These are phyloP conservation scores for Pistacia integerrima DNA, from an alignment of 345 rosid genomes.

Conservation along the genomic window DNA sequence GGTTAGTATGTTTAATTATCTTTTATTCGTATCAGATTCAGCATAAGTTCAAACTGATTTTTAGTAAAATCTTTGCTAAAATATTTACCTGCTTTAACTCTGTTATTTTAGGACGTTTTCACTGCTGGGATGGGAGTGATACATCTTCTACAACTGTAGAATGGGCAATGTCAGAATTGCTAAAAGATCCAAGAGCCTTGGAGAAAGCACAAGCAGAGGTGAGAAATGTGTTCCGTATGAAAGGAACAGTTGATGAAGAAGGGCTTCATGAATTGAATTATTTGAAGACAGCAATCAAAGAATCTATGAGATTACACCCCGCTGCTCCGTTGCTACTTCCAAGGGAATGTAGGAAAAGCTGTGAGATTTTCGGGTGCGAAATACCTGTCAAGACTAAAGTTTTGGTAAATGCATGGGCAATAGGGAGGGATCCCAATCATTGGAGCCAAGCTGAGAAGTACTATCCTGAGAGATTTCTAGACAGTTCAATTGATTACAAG, in stretches of 20 bases:
- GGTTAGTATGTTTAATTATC: too few species aligned
- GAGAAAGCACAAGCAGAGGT: slow-evolving; percentile 38
- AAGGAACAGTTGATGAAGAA: background rate
- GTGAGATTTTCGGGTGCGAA: slow-evolving; percentile 19
- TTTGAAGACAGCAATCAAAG: slow-evolving; percentile 32
- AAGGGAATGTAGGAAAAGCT: slow-evolving; percentile 22
- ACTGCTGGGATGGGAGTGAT: slow-evolving; percentile 23
- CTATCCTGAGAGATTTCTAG: slow-evolving; percentile 29
- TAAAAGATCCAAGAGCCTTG: slow-evolving; percentile 33
- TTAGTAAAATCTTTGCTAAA: too few species aligned
- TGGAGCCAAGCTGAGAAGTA: slow-evolving; percentile 33
- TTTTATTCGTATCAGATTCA: too few species aligned
- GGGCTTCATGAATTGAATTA: slow-evolving; percentile 25
- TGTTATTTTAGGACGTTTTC: slow-evolving; percentile 11
- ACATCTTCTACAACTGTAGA: slow-evolving; percentile 17
- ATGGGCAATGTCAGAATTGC: slow-evolving; percentile 36
- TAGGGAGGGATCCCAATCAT: slow-evolving; percentile 16
- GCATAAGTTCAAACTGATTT: too few species aligned
- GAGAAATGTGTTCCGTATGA: too few species aligned
- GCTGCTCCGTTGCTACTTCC: slow-evolving; percentile 32
- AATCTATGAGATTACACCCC: slow-evolving; percentile 35
- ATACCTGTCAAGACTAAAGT: slow-evolving; percentile 17
- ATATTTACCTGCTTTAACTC: too few species aligned
- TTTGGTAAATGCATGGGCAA: slow-evolving; percentile 23
- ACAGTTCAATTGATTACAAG: slow-evolving; percentile 26